phyloP scores from a whole-genome alignment of 2,329 filamentous ascomycete genomes.

The Scedosporium aurantiacum region DNA sequence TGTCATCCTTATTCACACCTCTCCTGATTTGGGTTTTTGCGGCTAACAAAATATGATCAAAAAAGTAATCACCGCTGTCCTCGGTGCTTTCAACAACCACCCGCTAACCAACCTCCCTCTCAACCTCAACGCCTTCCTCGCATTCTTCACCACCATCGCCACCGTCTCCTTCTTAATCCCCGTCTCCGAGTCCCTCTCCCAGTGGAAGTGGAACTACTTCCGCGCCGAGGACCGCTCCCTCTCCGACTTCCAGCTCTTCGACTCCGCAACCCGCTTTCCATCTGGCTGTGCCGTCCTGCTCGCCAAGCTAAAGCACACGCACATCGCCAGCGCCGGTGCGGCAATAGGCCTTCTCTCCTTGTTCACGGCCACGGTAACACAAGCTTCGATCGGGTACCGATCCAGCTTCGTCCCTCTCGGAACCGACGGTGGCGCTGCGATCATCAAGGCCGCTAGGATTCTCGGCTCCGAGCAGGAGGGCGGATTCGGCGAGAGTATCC shows the following conservation, averaged over 20 bases:
- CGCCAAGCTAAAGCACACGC: constrained; percentile 11
- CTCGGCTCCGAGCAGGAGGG: neutral
- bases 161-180: constrained; percentile 15
- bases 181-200: constrained; percentile 17
- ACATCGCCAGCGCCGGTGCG: constrained; percentile 16
- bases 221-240: constrained; percentile 13
- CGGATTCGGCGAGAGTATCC: neutral
- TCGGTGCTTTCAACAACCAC: constrained; percentile 11
- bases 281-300: constrained; percentile 14
- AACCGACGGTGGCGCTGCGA: neutral
- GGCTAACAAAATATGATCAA: neutral
- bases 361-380: constrained; percentile 9
- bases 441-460: neutral
- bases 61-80: constrained; percentile 7
- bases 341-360: constrained; percentile 13
- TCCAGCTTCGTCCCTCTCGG: neutral
- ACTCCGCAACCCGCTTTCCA: constrained; percentile 16
- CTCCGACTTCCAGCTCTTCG: constrained; percentile 18
- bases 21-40: neutral
- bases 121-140: constrained; percentile 18
- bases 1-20: neutral
- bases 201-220: constrained; percentile 23
- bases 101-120: constrained; percentile 13
- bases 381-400: constrained; percentile 7
- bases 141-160: constrained; percentile 17